A percentile compares a stretch with the other conserved stretches of the same genome.
Conservation (phyloP, 2,329 filamentous ascomycete genomes). For the Pseudogymnoascus sp. region DNA sequence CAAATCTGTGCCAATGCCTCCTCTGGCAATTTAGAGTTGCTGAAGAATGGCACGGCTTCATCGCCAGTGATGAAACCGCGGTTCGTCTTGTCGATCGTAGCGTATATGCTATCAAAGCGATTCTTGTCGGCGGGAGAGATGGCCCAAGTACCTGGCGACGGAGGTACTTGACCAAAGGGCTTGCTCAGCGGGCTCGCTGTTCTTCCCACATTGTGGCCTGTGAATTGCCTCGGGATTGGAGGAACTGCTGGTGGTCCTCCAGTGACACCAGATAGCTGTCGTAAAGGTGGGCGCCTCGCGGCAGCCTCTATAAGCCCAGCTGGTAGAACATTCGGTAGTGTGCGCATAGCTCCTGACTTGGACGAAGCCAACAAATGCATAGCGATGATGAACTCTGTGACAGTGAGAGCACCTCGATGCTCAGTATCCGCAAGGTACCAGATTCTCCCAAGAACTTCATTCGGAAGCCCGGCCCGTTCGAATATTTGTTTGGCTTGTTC, state of each 20-base stretch:
- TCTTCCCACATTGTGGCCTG: slow-evolving; percentile 52
- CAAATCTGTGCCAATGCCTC: slow-evolving; percentile 89
- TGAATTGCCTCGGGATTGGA: slow-evolving; percentile 75
- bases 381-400: slow-evolving; percentile 92
- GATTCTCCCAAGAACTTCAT: slow-evolving; percentile 85
- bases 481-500: slow-evolving; percentile 91
- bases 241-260: slow-evolving; percentile 40
- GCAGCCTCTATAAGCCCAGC: slow-evolving; percentile 86
- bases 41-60: slow-evolving; percentile 89
- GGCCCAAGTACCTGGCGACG: slow-evolving; percentile 56
- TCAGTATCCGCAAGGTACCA: slow-evolving; percentile 94
- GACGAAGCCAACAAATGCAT: slow-evolving; percentile 95
- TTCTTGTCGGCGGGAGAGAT: slow-evolving; percentile 76
- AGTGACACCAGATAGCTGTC: slow-evolving; percentile 31
- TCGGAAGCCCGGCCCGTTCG: slow-evolving; percentile 82
- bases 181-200: slow-evolving; percentile 51
- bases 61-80: slow-evolving; percentile 85
- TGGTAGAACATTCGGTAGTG: slow-evolving; percentile 72
- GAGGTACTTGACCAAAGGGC: slow-evolving; percentile 34
- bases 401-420: slow-evolving; percentile 76
- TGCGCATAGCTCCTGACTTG: slow-evolving; percentile 74
- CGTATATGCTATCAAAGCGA: slow-evolving; percentile 81
- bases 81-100: slow-evolving; percentile 70
- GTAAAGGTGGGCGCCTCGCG: slow-evolving; percentile 53
- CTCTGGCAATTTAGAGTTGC: slow-evolving; percentile 81